A percentile compares a stretch with the other conserved stretches of the same genome.
Conservation (phyloP, 169 alveolate species). For the Eimeria praecox region DNA sequence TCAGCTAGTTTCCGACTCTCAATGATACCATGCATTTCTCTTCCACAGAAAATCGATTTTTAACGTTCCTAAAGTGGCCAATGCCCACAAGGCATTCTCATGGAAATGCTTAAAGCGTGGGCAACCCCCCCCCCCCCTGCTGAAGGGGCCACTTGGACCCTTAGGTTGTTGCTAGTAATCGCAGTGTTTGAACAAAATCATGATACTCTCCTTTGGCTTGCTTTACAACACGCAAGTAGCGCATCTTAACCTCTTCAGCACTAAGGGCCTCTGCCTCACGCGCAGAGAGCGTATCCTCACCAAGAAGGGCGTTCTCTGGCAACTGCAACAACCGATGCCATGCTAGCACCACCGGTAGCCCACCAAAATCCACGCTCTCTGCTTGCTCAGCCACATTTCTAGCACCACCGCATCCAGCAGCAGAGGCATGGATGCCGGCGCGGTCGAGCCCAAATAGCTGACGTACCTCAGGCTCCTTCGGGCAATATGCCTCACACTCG, state of each 20-base stretch:
- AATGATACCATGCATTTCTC: no score
- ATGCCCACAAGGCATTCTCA: no score
- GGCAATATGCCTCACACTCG: conserved; percentile 53
- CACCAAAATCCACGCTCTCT: not conserved
- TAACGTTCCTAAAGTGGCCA: no score
- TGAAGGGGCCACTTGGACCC: no score
- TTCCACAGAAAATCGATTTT: no score
- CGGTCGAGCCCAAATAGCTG: conserved; percentile 18
- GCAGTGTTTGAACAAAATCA: not conserved
- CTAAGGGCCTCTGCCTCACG: conserved; percentile 5
- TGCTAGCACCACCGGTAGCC: conserved; percentile 42
- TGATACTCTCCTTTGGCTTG: not conserved
- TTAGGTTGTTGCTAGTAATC: not conserved
- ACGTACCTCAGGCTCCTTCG: conserved; percentile 42
- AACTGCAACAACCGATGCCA: conserved; percentile 66
- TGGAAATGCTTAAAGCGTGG: no score
- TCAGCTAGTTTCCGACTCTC: no score
- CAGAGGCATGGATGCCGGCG: not conserved
- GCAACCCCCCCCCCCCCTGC: no score
- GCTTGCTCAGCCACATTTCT: not conserved
- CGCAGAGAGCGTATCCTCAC: not conserved
- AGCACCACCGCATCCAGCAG: not conserved
- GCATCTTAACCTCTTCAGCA: conserved; percentile 13
- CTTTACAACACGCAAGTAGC: not conserved
- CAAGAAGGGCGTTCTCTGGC: not conserved